A percentile compares a stretch with the other conserved stretches of the same genome.
phyloP scores from a whole-genome alignment of 345 rosid species.

The Cochlearia excelsa region DNA sequence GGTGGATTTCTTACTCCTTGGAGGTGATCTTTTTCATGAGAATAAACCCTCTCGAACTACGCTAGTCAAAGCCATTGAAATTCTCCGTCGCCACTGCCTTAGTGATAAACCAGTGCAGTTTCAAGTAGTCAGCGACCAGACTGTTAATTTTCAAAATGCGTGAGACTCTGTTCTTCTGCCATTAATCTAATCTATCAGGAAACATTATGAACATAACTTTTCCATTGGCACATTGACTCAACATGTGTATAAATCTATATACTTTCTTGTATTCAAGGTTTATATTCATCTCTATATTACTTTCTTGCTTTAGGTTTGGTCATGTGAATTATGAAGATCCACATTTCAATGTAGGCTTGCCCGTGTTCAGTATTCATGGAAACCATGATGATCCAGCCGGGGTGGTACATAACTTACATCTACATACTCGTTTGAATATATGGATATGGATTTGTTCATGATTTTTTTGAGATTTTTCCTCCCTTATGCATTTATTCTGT shows the following conservation, averaged over 20 bases:
- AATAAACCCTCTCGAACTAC: slow-evolving; percentile 96
- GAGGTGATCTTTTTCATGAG: slow-evolving; percentile 99
- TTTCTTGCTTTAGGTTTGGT: slow-evolving; percentile 63
- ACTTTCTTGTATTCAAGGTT: slow-evolving; percentile 14
- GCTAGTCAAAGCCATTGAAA: slow-evolving; percentile 89
- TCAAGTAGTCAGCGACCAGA: slow-evolving; percentile 98
- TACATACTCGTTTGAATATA: slow-evolving; percentile 12
- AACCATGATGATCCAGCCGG: slow-evolving; percentile 99
- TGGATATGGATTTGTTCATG: slow-evolving; percentile 1
- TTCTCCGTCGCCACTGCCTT: slow-evolving; percentile 91
- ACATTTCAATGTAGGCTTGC: slow-evolving; percentile 95
- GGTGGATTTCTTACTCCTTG: slow-evolving; percentile 93
- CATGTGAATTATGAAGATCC: slow-evolving; percentile 99
- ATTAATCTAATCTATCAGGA: slow-evolving; percentile 17
- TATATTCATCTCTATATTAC: slow-evolving; percentile 16
- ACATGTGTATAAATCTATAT: slow-evolving; percentile 2
- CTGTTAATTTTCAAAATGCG: slow-evolving; percentile 80
- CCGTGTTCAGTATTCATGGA: slow-evolving; percentile 97
- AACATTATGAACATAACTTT: background rate
- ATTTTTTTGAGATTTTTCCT: slow-evolving; percentile 1
- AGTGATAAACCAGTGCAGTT: slow-evolving; percentile 88
- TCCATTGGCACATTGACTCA: slow-evolving; percentile 15
- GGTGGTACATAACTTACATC: slow-evolving; percentile 59
- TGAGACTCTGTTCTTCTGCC: slow-evolving; percentile 37
- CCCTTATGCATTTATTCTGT: slow-evolving; percentile 3